Conservation (phyloP, 495 filamentous ascomycete genomes). For the Talaromyces trachyspermus region DNA sequence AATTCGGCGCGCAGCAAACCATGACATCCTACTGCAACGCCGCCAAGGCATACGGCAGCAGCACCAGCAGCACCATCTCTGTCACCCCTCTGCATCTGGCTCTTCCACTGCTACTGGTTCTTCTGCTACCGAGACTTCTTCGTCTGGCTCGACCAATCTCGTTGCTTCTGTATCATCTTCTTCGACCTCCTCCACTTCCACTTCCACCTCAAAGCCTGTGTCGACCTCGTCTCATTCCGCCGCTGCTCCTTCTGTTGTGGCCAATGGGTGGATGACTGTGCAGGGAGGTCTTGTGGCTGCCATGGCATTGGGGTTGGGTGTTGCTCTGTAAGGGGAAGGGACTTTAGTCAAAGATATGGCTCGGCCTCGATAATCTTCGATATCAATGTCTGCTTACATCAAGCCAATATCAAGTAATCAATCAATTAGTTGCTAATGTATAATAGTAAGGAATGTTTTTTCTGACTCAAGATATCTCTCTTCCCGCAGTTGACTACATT, state of each 20-base stretch:
- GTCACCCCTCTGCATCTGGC: slow-evolving; percentile 4
- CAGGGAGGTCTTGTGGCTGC: slow-evolving; percentile 20
- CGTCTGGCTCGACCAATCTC: slow-evolving; percentile 1
- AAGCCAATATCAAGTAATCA: too few relatives aligned
- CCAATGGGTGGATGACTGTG: not conserved
- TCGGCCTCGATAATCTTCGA: not conserved
- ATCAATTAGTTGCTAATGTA: slow-evolving; percentile 1
- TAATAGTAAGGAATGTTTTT: not conserved
- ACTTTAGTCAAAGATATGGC: not conserved
- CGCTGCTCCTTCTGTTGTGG: slow-evolving; percentile 12
- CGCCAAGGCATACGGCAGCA: slow-evolving; percentile 18
- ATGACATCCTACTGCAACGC: slow-evolving; percentile 27
- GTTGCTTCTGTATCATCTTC: not conserved
- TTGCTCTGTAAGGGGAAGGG: slow-evolving; percentile 23
- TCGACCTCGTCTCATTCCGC: slow-evolving; percentile 9
- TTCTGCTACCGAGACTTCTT: slow-evolving; percentile 13
- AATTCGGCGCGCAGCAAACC: slow-evolving; percentile 17
- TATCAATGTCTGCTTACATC: not conserved
- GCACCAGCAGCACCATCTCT: slow-evolving; percentile 10
- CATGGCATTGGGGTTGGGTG: slow-evolving; percentile 13
- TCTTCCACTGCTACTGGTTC: slow-evolving; percentile 5
- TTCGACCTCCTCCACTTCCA: not conserved
- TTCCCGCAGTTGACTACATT: too few relatives aligned
- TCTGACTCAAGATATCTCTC: not conserved
- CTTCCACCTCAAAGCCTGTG: not conserved